Evolutionary conservation across 192 early-diverging fungal genomes (phyloP), one percentile per base, ranked within the genome.

Genomic region (Radiomyces spectabilis): DNA sequence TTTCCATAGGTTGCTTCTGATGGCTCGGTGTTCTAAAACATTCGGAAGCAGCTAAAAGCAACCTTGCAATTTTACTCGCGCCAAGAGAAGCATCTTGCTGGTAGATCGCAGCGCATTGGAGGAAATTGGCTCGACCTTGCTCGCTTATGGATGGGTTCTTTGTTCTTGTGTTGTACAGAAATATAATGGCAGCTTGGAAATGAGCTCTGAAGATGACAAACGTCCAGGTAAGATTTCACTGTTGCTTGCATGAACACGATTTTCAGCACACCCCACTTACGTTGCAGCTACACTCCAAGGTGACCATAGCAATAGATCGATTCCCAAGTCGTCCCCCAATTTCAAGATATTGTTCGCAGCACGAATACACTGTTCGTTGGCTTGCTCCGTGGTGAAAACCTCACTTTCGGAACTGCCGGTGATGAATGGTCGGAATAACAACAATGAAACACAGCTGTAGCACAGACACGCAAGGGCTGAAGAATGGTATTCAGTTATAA

Each of bases 381-480:
- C 40, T 25, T 59, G 56, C 19, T 59, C 57, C 10, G 55, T 56
- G 1, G 26, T 43, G 6, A 42, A 26, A 24, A 34, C 31, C 22
- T 34, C 37, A 25, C 59, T 47, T 22, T 31, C 37, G 0, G 27
- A 31, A 6, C 22, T 22, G 8, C 34, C 37, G 15, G 45, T 31
- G 47, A 63, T 53, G 47, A 66, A 66, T 10, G 61, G 61, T 27
- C 67, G 57, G 43, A 63, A 51, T 5, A 69, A 30, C n/a, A 69
- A 50, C 1, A 69, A 39, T 9, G 50, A 42, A 3, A 59, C 24
- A 9, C 56, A 46, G 12, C 45, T 53, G 38, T 63, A 69, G 3
- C 38, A 44, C 52, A 69, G 45, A 30, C 53, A 30, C 4, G 55
- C 19, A 4, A 50, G 16, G 19, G 5, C 47, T 26, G 24, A 3